These are phyloP conservation scores for Lachnellula subtilissima DNA, from an alignment of 2,329 filamentous ascomycete species.

Conservation along the genomic window DNA sequence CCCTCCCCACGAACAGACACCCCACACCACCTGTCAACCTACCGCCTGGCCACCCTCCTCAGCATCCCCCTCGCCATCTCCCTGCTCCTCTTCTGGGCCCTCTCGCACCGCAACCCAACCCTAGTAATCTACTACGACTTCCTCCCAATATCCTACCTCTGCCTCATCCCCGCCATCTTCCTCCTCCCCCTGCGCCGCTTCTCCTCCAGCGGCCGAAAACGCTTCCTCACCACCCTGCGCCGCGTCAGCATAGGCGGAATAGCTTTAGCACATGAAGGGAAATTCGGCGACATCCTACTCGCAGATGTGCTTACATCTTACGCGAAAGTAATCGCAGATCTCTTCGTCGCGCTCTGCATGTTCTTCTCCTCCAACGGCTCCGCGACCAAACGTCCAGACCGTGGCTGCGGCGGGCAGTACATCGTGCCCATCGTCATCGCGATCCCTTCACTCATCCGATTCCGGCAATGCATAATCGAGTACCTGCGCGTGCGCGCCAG, in stretches of 20 bases:
- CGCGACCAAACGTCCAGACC: constrained; percentile 75
- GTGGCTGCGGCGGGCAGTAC: constrained; percentile 72
- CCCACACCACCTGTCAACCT: constrained; percentile 76
- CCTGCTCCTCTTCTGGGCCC: constrained; percentile 75
- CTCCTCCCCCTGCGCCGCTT: constrained; percentile 65
- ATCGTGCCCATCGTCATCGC: constrained; percentile 81
- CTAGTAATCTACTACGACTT: constrained; percentile 76
- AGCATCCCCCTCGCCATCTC: constrained; percentile 66
- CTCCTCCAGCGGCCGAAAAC: constrained; percentile 65
- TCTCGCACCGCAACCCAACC: constrained; percentile 65
- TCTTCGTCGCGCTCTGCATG: constrained; percentile 90
- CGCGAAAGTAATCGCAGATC: constrained; percentile 82
- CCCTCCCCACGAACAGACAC: constrained; percentile 59
- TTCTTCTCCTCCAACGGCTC: constrained; percentile 67
- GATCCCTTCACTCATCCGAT: constrained; percentile 76
- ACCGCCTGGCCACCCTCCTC: constrained; percentile 76
- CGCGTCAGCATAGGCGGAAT: constrained; percentile 81
- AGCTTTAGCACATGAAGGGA: constrained; percentile 80
- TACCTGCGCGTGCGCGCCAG: constrained; percentile 65
- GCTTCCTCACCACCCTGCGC: constrained; percentile 70
- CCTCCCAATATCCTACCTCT: constrained; percentile 79
- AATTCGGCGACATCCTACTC: constrained; percentile 89
- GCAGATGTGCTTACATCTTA: constrained; percentile 95
- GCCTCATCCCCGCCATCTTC: constrained; percentile 66
- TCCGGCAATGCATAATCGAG: constrained; percentile 89